Evolutionary conservation across 305 asterid species (phyloP), one percentile per base, ranked within the genome.

Genomic region (Solanum hybrid): DNA sequence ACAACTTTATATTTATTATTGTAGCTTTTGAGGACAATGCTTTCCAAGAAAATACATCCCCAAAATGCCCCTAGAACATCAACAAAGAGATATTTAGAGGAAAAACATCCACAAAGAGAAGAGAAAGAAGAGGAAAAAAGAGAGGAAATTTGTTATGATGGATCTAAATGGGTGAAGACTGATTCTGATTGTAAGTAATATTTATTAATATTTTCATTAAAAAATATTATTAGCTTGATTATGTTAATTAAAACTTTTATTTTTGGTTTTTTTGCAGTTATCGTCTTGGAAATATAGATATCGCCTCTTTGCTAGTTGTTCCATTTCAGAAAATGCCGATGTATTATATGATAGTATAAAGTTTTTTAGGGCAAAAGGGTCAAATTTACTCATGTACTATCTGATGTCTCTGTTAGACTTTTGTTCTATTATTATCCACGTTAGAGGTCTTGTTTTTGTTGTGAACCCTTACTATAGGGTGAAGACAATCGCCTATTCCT

Each of bases 1-100:
- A 38, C 65, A 12, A 24, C 6, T 38, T 80, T 37, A 80, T 80
- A 13, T 38, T 88, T 41, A 38, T 24, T 84, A 89, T 26, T 89
- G 6, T 96, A 97, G 99, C 98, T 97, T 88, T 87, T 97, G 88
- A 95, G 97, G 93, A 93, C 96, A 91, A 92, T 97, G 95, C 95
- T 97, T 5, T 92, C 96, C 89, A 95, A 93, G 91, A 96, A 93
- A 92, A 92, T 96, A 73, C 88, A 93, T 90, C 90, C 95, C 22
- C 96, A 93, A 90, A 93, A 90, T 88, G 73, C 93, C n/a, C 93
- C 95, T 68, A 92, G 96, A 90, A 89, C 92, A 33, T 92, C 96
- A 3, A 87, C 93, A 20, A 95, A 92, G 93, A 94, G 93, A 78
- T 94, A 90, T 90, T 15, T 96, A 29, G 95, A 89, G 91, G 95